A percentile compares a stretch with the other conserved stretches of the same genome.
These are phyloP conservation scores for Phytophthora tubulina DNA, from an alignment of 352 stramenopile species.

Conservation along the genomic window DNA sequence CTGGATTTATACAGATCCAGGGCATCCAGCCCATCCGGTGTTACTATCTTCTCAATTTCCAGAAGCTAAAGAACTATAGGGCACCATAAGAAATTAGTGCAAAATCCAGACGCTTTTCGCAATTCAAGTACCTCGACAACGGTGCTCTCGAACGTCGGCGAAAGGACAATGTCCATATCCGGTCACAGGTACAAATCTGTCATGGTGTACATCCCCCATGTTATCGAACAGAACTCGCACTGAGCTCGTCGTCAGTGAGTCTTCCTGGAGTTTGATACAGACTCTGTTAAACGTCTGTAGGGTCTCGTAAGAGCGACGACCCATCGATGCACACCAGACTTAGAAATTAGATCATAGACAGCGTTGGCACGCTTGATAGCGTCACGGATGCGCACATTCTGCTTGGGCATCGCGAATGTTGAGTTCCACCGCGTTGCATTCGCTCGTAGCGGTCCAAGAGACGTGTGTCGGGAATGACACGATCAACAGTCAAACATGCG, in stretches of 20 bases:
- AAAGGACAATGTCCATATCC: background rate
- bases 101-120: background rate
- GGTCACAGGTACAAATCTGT: background rate
- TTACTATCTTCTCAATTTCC: background rate
- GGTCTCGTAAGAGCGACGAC: background rate
- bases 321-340: background rate
- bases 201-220: background rate
- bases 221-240: background rate
- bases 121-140: background rate
- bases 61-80: too few relatives aligned
- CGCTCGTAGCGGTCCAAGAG: background rate
- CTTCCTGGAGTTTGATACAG: background rate
- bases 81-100: background rate
- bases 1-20: background rate
- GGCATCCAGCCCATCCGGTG: background rate
- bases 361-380: background rate
- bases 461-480: background rate
- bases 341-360: background rate
- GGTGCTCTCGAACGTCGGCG: background rate
- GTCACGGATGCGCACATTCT: background rate
- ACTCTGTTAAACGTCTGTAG: background rate
- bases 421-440: background rate
- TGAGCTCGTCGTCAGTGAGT: background rate
- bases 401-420: slow-evolving; percentile 5
- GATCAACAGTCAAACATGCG: background rate